Base-by-base conservation (phyloP, 306 rosid species). In the Trifolium subterraneum region DNA sequence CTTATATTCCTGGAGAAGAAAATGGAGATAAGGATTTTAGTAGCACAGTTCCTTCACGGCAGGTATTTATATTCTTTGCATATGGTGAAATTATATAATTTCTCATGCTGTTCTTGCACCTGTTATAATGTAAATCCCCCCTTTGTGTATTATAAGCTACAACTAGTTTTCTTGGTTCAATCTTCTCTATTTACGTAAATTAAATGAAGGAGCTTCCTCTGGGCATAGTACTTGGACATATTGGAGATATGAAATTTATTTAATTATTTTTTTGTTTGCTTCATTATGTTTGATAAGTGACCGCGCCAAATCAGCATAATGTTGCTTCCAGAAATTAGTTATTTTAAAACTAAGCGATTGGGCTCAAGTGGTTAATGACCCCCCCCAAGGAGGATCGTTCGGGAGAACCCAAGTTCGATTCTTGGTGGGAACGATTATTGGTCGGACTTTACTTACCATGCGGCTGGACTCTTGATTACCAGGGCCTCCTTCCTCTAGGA, bases 1-100 rank as follows among this genome's bases (percentile, higher is more conserved):
- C 99, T 59, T 94, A 90, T 84, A 87, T 94, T 78, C 90, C 92
- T 27, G 93, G 89, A 65, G 99, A 90, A 78, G 94, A 90, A 81
- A 96, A 87, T 63, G 89, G 88, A 70, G 92, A 90, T 79, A 88
- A 94, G 86, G 90, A 92, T 64, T 92, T 94, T 79, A 88, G 96
- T 80, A 85, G 91, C 79, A 62, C 83, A 44, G 80, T 89, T 82
- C 96, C 93, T 68, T 86, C 93, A 41, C 88, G 91, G 25, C 92
- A 87, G 96, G 99, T 94, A 84, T 64, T 76, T 72, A 87, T 87
- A 52, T 51, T 59, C 70, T 52, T 36, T 71, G 38, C 47, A 54
- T 22, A 64, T 60, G 88, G 58, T 68, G 75, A 74, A 48, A 74
- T 61, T 19, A 33, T 81, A 64, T 51, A 65, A 19, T 60, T 68